Base-by-base conservation (phyloP, 177 flowering plant species). In the Vitis hybrid region DNA sequence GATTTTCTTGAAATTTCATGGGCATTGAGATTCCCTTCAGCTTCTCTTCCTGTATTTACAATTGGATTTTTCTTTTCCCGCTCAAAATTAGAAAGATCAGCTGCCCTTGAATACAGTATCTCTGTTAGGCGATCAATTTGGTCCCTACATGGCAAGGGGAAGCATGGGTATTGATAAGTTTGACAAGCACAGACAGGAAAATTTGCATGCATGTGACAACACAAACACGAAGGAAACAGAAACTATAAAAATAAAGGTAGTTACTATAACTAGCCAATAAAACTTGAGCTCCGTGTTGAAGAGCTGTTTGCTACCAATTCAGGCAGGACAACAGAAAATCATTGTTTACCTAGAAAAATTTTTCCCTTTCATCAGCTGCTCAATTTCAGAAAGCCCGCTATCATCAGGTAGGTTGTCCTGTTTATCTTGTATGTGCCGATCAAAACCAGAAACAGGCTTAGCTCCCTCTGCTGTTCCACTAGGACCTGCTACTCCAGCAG, bases 51-150 rank as follows among this genome's bases (percentile, higher is more conserved):
- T 44, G 44, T 71, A 67, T 65, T 57, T 61, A 59, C 18, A 19
- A 18, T 66, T 65, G 44, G 22, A 62, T 58, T 67, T 71, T 60
- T 67, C 31, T 71, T 79, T 67, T 66, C 81, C 22, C 33, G 59
- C 70, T 78, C 76, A 58, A 17, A 80, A 75, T 83, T 70, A 68
- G 85, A 77, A 53, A 50, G 61, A 72, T 77, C 84, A 76, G 47
- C 76, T 65, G 80, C 82, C 79, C 87, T 88, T 55, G 92, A 86
- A 62, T 78, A 74, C 59, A 94, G 66, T 71, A 94, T 79, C 76
- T 83, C 86, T 20, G 81, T 76, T 80, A 94, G 80, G 68, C 77
- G 86, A 58, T 68, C 74, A 70, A 82, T 69, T 80, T 94, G 95
- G 75, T 84, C 92, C 81, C 98, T 94, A 82, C 73, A 79, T 9